Evolutionary conservation across 2,329 filamentous ascomycete species (phyloP), one percentile per base, ranked within the genome.

Genomic region (Madurella mycetomatis): DNA sequence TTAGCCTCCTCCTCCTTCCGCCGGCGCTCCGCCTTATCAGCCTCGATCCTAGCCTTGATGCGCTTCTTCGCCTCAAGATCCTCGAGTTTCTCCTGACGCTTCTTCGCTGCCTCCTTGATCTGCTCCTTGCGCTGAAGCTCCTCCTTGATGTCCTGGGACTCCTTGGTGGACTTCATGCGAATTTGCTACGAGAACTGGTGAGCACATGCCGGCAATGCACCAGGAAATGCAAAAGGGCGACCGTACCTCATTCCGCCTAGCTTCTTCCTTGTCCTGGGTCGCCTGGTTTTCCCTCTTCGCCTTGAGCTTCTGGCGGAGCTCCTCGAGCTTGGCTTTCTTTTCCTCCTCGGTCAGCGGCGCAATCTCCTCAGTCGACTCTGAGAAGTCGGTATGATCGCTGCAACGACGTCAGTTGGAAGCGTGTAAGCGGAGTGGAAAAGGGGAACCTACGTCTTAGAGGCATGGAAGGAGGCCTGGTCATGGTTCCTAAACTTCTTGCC

Each of bases 21-120:
- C 60, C 88, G 85, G 51, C 94, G 85, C 65, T 92, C 91, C 63
- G 90, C 88, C 77, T 95, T 96, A 75, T 97, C 92, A 13, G 88
- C 92, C 63, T 94, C 92, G 60, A 99, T 96, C 79, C 92, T 92
- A 53, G 90, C 92, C 73, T 91, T 87, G 70, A 96, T 92, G 37
- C 88, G 84, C 72, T 87, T 89, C 77, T 92, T 94, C 11, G 90
- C 92, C 42, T 90, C 90, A 9, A 87, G 71, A 50, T 97, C 94
- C 15, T 87, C 90, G 41, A 82, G 75, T 76, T 96, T 96, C 75
- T 99, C 94, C 65, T 86, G 83, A 51, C 86, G 85, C 77, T 96
- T 96, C 65, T 84, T 83, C 49, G 86, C 86, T 0, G 90, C 92
- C 64, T 96, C 90, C 72, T 96, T 96, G 68, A 96, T 83, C 68